Percentiles rank a stretch among this genome's conserved stretches.
Evolutionary conservation across 2,329 filamentous ascomycete genomes (phyloP).

Genomic region (Ophiocordyceps camponoti-saundersi): DNA sequence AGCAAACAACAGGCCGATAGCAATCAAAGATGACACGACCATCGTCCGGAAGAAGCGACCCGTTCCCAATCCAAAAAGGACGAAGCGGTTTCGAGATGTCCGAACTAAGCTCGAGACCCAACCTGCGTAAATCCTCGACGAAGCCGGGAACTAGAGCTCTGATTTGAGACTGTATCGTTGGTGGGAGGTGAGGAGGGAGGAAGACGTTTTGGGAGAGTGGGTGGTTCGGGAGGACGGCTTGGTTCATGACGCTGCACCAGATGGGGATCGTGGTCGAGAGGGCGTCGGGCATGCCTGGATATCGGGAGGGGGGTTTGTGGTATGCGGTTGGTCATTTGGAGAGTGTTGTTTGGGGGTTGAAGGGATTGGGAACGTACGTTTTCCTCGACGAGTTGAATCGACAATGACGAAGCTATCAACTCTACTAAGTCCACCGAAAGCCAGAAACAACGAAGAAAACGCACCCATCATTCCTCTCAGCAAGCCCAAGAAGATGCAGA

Average conservation of each 20-base stretch:
- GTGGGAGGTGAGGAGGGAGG: constrained; percentile 56
- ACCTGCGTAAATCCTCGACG: constrained; percentile 28
- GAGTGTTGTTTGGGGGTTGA: neutral
- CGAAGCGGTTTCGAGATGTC: constrained; percentile 54
- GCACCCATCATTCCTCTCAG: constrained; percentile 51
- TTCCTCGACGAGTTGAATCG: constrained; percentile 83
- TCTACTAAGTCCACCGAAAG: neutral
- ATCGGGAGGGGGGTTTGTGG: neutral
- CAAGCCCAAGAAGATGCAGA: constrained; percentile 55
- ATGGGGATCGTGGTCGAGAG: constrained; percentile 86
- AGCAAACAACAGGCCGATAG: constrained; percentile 63
- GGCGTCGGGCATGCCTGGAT: constrained; percentile 71
- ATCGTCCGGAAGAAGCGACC: constrained; percentile 23
- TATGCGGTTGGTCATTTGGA: neutral
- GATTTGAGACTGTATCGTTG: constrained; percentile 63
- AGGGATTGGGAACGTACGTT: constrained; percentile 34
- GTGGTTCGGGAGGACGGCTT: constrained; percentile 50
- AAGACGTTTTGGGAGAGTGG: constrained; percentile 35
- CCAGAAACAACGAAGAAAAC: constrained; percentile 5
- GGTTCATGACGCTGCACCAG: constrained; percentile 82
- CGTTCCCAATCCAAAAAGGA: constrained; percentile 65
- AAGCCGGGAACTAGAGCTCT: constrained; percentile 39
- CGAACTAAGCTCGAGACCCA: constrained; percentile 36
- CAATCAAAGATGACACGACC: constrained; percentile 26
- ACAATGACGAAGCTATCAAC: constrained; percentile 55